Conservation (phyloP, 2,329 filamentous ascomycete genomes). For the Fusarium armeniacum region DNA sequence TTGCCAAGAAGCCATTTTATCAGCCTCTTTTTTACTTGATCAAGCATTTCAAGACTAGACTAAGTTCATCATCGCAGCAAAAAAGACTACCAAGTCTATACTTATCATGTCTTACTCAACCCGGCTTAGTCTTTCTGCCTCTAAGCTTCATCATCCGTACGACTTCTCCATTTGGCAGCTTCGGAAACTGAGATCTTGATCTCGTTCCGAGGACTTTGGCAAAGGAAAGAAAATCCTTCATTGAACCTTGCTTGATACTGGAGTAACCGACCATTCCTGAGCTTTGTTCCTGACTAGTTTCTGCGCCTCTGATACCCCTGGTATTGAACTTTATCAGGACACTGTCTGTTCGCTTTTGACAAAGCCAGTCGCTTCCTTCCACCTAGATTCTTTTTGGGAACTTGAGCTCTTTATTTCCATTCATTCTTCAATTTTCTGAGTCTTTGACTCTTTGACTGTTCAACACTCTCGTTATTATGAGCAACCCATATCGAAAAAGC, state of each 20-base stretch:
- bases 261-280: conserved; percentile 19
- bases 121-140: conserved; percentile 20
- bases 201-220: background rate
- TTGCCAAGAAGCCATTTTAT: conserved; percentile 9
- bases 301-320: conserved; percentile 1
- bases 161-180: background rate
- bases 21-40: conserved; percentile 19
- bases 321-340: conserved; percentile 28
- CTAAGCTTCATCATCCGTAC: conserved; percentile 12
- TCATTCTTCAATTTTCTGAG: background rate
- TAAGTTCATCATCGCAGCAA: background rate
- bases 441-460: background rate
- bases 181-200: background rate
- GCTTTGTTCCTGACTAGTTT: conserved; percentile 21
- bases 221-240: background rate
- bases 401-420: background rate
- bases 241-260: background rate
- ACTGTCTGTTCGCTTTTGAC: conserved; percentile 8
- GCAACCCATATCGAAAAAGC: conserved; percentile 29
- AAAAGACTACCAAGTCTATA: background rate
- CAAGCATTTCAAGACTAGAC: background rate
- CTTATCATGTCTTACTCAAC: conserved; percentile 7
- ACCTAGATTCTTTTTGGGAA: background rate
- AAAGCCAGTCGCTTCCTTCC: conserved; percentile 14
- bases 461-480: conserved; percentile 19